These are phyloP conservation scores for Pichia gijzeniarum DNA, from an alignment of 805 yeast genomes.

Conservation along the genomic window DNA sequence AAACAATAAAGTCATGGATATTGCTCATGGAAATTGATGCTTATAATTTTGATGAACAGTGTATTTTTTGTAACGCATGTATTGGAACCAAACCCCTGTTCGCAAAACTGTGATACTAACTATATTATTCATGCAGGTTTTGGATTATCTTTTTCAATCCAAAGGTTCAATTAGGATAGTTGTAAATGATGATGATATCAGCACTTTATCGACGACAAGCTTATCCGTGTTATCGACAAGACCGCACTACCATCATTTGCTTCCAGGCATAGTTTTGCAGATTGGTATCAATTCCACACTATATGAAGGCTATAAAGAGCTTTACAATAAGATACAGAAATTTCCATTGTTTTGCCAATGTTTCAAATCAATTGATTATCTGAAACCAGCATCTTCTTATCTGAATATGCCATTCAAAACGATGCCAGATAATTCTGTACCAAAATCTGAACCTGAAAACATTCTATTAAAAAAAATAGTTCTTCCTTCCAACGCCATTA, in stretches of 20 bases:
- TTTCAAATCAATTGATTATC: background rate
- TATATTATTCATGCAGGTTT: background rate
- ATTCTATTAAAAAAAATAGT: background rate
- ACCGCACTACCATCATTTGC: background rate
- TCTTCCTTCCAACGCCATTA: constrained; percentile 30
- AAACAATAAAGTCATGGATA: background rate
- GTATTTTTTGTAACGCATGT: background rate
- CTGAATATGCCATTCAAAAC: background rate
- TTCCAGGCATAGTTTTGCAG: background rate
- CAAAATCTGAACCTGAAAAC: background rate
- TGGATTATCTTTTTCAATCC: background rate
- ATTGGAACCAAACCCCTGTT: background rate
- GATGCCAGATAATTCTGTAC: too few species aligned
- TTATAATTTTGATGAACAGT: background rate
- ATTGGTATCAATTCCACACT: background rate
- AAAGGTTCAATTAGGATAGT: background rate
- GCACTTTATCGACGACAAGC: background rate
- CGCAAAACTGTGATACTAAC: background rate
- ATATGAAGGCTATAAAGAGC: background rate
- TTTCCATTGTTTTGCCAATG: background rate
- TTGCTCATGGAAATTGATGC: background rate
- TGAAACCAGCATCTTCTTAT: background rate
- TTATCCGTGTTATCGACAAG: background rate
- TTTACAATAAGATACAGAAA: background rate
- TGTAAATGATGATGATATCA: background rate